Evolutionary conservation across 2,329 filamentous ascomycete genomes (phyloP).

Genomic region (Penicillium sp.): DNA sequence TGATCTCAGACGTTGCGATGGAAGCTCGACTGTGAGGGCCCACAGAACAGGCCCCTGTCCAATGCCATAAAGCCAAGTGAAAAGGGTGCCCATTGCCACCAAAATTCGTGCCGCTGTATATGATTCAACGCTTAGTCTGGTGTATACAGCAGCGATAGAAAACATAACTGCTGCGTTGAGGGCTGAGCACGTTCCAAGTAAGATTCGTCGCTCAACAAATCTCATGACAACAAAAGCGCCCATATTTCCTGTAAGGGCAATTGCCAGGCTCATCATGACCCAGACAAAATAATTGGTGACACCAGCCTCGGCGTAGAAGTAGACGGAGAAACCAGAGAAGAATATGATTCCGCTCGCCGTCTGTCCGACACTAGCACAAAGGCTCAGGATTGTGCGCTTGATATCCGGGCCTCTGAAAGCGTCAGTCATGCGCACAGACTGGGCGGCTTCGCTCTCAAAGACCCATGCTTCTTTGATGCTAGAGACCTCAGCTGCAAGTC

Average conservation of each 20-base stretch:
- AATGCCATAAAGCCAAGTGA: background rate
- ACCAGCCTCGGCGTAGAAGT: background rate
- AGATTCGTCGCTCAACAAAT: conserved; percentile 4
- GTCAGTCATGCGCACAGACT: background rate
- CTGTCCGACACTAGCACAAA: background rate
- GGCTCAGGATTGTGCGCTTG: background rate
- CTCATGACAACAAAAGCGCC: conserved; percentile 6
- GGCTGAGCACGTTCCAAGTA: background rate
- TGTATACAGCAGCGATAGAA: background rate
- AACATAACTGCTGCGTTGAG: background rate
- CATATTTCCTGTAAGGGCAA: conserved; percentile 7
- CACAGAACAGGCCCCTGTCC: background rate
- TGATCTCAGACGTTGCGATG: background rate
- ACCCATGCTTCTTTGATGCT: background rate
- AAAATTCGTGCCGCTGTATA: background rate
- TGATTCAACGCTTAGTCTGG: background rate
- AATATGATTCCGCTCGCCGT: background rate
- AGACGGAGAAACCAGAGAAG: background rate
- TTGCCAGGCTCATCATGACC: conserved; percentile 7
- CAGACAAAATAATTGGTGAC: conserved; percentile 2
- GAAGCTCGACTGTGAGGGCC: background rate
- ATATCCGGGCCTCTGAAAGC: background rate
- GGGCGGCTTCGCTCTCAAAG: too few relatives aligned
- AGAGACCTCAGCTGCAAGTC: background rate
- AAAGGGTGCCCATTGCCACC: background rate